Evolutionary conservation across 176 grass and related monocot genomes (phyloP).

Genomic region (Eleusine coracana): DNA sequence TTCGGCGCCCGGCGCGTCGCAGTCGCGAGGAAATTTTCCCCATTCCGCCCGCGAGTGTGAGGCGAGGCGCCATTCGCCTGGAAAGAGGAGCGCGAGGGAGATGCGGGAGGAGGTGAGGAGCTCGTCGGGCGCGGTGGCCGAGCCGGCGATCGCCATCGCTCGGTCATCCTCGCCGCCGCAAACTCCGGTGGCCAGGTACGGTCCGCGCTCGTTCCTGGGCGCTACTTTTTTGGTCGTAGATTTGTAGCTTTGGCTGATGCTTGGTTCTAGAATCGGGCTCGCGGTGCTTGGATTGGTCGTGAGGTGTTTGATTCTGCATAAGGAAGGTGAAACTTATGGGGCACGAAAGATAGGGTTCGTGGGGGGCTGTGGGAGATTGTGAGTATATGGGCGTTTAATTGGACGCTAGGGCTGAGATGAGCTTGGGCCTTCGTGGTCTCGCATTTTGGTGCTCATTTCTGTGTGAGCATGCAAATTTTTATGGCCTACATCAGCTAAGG

Average conservation of each 20-base stretch:
- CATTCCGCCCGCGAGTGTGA: slow-evolving; percentile 28
- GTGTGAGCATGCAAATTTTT: neutral
- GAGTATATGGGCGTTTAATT: slow-evolving; percentile 1
- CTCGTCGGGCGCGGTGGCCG: slow-evolving; percentile 69
- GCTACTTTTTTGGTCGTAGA: slow-evolving; percentile 14
- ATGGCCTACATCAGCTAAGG: neutral
- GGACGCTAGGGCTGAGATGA: slow-evolving; percentile 22
- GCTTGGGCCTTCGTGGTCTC: neutral
- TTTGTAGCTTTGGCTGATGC: slow-evolving; percentile 12
- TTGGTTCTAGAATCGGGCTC: slow-evolving; percentile 7
- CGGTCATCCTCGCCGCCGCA: slow-evolving; percentile 78
- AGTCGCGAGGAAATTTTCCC: slow-evolving; percentile 18
- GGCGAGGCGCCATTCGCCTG: slow-evolving; percentile 25
- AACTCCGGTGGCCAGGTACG: slow-evolving; percentile 84
- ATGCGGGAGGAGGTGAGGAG: slow-evolving; percentile 94
- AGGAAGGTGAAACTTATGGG: slow-evolving; percentile 18
- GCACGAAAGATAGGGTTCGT: neutral
- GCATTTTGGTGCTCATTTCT: neutral
- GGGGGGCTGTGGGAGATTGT: neutral
- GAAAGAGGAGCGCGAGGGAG: slow-evolving; percentile 33
- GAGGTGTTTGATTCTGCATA: neutral
- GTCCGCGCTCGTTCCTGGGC: neutral
- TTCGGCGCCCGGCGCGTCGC: slow-evolving; percentile 40
- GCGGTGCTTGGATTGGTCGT: slow-evolving; percentile 23
- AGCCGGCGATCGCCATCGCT: slow-evolving; percentile 54